Base-by-base conservation (phyloP, 2,329 filamentous ascomycete genomes). In the Ceratocystis smalleyi region DNA sequence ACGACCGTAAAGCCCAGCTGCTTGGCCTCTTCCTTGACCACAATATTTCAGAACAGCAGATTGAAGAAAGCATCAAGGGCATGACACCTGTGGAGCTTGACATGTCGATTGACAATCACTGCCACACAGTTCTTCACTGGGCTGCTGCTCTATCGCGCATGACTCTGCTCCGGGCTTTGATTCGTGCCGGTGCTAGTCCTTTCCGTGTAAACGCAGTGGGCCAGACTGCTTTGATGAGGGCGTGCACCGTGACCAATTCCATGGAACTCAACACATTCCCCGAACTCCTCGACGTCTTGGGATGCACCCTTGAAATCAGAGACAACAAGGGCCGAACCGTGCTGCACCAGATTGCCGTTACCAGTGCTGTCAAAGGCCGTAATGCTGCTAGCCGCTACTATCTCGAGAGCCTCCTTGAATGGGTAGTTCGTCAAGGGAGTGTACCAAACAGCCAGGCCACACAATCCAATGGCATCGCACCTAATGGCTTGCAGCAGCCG, bases 331-430 rank as follows among this genome's bases (percentile, higher is more conserved):
- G 91, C 7, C 82, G 94, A 45, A 97, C 92, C 0, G 91, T 97
- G 15, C 78, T 99, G 27, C 94, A 99, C 71, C 94, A 99, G 71
- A 97, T 99, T 70, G 91, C 94, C 4, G 85, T 97, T 43, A 95
- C 94, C 17, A 96, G 91, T 67, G 94, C 91, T 5, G 94, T 97
- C 70, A 96, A 96, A 72, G 92, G 92, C 5, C 85, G 94, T 60
- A 91, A 89, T 65, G 85, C 89, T 51, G 92, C 94, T 24, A 95
- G 91, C 72, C 89, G 92, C 68, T 96, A 97, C 73, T 99, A 99
- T 70, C 83, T 99, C 1, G 94, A 99, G 75, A 92, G 90, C 32
- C 79, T 99, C 10, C 79, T 99, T 0, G 92, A 96, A 72, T 97
- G 95, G 78, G 88, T 97, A 12, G 91, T 97, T 1, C 85, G 91